Conservation (phyloP, 1,284 basidiomycete species). For the Leccinum colubrinum region DNA sequence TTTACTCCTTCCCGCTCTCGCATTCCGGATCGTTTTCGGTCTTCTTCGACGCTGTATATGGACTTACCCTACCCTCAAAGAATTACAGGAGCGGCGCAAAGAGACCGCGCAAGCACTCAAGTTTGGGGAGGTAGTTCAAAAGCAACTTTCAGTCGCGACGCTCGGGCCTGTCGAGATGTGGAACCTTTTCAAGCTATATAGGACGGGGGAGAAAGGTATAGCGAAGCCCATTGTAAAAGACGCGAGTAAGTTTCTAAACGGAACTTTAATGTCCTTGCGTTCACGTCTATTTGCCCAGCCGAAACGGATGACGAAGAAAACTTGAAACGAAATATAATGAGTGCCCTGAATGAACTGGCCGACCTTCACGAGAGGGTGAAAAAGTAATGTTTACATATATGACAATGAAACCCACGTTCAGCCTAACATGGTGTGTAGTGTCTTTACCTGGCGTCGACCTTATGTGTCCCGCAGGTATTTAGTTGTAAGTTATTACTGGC, state of each 20-base stretch:
- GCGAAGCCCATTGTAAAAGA: conserved; percentile 25
- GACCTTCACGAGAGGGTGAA: conserved; percentile 66
- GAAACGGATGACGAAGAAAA: conserved; percentile 35
- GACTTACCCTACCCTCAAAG: conserved; percentile 52
- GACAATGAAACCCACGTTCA: background rate
- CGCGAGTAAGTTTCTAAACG: conserved; percentile 11
- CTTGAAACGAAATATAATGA: conserved; percentile 43
- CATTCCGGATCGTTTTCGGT: conserved; percentile 46
- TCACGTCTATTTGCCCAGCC: background rate
- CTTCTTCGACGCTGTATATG: conserved; percentile 50
- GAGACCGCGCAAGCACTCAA: conserved; percentile 48
- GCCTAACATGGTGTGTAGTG: conserved; percentile 35
- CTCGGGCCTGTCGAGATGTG: conserved; percentile 53
- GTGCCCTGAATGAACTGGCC: conserved; percentile 44
- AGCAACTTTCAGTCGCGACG: conserved; percentile 45
- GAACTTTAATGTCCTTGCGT: background rate
- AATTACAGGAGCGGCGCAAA: conserved; percentile 50
- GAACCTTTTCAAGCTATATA: conserved; percentile 44
- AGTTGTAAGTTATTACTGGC: conserved; percentile 35
- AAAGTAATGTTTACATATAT: conserved; percentile 45
- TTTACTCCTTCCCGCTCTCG: conserved; percentile 50
- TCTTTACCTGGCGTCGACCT: conserved; percentile 63
- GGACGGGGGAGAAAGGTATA: conserved; percentile 26
- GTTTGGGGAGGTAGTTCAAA: conserved; percentile 50
- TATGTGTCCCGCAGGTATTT: conserved; percentile 47